Base-by-base conservation (phyloP, 2,329 filamentous ascomycete species). In the Lachnellula occidentalis region DNA sequence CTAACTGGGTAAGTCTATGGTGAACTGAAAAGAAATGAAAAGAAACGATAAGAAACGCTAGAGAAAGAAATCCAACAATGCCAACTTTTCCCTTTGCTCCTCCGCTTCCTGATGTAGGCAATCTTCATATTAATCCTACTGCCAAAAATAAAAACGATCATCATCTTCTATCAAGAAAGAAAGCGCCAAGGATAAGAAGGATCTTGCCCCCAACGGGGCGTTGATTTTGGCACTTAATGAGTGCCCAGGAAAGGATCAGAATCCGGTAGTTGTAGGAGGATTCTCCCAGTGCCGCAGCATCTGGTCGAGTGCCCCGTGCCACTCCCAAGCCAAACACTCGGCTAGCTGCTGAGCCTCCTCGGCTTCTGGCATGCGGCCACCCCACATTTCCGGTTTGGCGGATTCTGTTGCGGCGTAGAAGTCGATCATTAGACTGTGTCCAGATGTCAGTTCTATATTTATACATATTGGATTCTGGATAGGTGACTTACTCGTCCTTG, bases 251-350 rank as follows among this genome's bases (percentile, higher is more conserved):
- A 19, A 49, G 34, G 36, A 49, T 72, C 58, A 80, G 56, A 74
- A 78, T 73, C 78, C 78, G 9, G 77, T 79, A 2, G 86, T 78
- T 5, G 78, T 79, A 3, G 86, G 86, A 5, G 82, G 73, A 1
- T 71, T 71, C 9, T 79, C 72, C 87, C 87, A 90, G 66, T 90
- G 85, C 53, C 81, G 72, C 57, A 90, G 71, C 82, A 90, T 83
- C 53, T 79, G 80, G 36, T 78, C 72, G 24, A 90, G 71, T 1
- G 85, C 87, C 59, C 74, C 73, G 31, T 74, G 80, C 87, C 87
- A 90, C 68, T 90, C 86, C 22, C 74, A 74, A 60, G 80, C 76
- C 65, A 88, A 87, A 51, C 81, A 85, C 36, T 72, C 74, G 1
- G 82, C 76, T 34, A 90, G 76, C 67, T 83, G 77, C 4, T 76